A percentile compares a stretch with the other conserved stretches of the same genome.
These are phyloP conservation scores for Venturia pyrina DNA, from an alignment of 2,329 filamentous ascomycete genomes.

Conservation along the genomic window DNA sequence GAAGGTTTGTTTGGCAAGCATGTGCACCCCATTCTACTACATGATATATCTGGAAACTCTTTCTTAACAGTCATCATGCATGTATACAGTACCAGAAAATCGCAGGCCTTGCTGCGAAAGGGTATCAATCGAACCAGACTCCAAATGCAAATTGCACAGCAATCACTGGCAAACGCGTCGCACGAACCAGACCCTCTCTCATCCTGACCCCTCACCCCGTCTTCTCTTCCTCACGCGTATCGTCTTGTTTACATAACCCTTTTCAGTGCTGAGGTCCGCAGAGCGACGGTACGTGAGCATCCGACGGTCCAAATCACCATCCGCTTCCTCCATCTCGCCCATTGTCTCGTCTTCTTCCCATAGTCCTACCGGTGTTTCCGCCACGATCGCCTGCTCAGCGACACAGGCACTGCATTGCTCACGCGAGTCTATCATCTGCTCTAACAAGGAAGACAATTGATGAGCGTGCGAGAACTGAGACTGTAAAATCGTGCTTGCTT, in stretches of 20 bases:
- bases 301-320: neutral
- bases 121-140: constrained; percentile 1
- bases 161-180: neutral
- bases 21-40: neutral
- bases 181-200: neutral
- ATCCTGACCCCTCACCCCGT: neutral
- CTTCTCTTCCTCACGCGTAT: constrained; percentile 10
- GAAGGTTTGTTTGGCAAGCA: neutral
- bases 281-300: constrained; percentile 8
- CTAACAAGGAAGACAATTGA: constrained; percentile 4
- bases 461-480: neutral
- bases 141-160: neutral
- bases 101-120: neutral
- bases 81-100: neutral
- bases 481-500: neutral
- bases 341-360: constrained; percentile 6
- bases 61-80: neutral
- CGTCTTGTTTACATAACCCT: constrained; percentile 6
- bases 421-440: constrained; percentile 7
- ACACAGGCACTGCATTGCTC: constrained; percentile 7
- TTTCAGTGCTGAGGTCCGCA: neutral
- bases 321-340: constrained; percentile 6
- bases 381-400: neutral
- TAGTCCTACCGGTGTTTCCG: neutral
- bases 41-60: neutral